Evolutionary conservation across 2,329 filamentous ascomycete genomes (phyloP).

Genomic region (Endocalyx cinctus): DNA sequence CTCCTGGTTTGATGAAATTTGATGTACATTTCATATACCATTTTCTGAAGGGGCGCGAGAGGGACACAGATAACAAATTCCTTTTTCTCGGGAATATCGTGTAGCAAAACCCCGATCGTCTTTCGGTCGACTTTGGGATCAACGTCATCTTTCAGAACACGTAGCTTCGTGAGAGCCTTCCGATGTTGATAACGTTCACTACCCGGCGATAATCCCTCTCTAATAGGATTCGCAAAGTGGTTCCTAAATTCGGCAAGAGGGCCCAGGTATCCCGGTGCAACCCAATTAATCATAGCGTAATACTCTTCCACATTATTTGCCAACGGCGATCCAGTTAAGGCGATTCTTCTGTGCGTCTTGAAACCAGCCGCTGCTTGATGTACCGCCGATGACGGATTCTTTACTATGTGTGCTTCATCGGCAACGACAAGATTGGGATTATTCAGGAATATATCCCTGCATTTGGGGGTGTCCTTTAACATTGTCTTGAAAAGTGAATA

Average conservation of each 20-base stretch:
- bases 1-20: conserved; percentile 9
- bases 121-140: conserved; percentile 73
- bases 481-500: conserved; percentile 60
- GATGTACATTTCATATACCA: conserved; percentile 54
- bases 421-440: conserved; percentile 70
- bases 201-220: conserved; percentile 63
- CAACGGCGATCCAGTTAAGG: conserved; percentile 80
- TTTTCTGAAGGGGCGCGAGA: conserved; percentile 59
- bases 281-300: conserved; percentile 83
- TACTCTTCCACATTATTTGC: conserved; percentile 83
- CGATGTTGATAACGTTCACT: conserved; percentile 53
- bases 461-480: conserved; percentile 6
- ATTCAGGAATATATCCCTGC: conserved; percentile 48
- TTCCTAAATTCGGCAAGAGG: conserved; percentile 60
- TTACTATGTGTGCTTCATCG: conserved; percentile 80
- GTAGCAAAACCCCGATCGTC: conserved; percentile 60
- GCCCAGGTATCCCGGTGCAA: conserved; percentile 74
- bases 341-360: conserved; percentile 66
- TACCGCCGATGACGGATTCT: conserved; percentile 55
- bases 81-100: conserved; percentile 67
- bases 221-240: conserved; percentile 70
- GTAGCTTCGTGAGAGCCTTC: conserved; percentile 60
- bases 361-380: conserved; percentile 54
- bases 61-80: conserved; percentile 79
- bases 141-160: conserved; percentile 66